Conservation (phyloP, 345 rosid genomes). For the Pistacia integerrima region DNA sequence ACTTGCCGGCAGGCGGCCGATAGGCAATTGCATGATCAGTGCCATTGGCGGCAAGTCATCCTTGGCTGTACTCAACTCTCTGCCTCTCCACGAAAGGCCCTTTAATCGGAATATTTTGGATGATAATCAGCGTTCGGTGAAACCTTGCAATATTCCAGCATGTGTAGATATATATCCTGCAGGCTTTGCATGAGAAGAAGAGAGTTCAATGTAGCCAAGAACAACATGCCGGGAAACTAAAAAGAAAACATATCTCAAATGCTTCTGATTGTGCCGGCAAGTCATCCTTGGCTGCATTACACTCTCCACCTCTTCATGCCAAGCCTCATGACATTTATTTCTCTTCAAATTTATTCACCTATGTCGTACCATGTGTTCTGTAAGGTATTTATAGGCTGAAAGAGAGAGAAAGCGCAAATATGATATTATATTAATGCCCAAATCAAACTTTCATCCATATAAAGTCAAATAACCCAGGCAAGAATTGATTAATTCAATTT, state of each 20-base stretch:
- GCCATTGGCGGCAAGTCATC: constrained; percentile 23
- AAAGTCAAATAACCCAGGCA: too few relatives aligned
- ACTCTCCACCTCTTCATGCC: constrained; percentile 19
- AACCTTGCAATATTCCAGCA: too few relatives aligned
- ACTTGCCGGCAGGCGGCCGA: neutral
- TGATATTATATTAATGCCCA: too few relatives aligned
- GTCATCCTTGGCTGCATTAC: constrained; percentile 26
- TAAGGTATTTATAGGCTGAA: neutral
- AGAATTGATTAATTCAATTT: too few relatives aligned
- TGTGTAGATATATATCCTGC: too few relatives aligned
- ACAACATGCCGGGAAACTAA: neutral
- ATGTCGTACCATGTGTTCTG: too few relatives aligned
- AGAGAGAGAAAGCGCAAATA: too few relatives aligned
- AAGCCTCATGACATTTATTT: neutral
- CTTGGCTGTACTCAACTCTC: constrained; percentile 26
- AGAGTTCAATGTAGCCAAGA: constrained; percentile 1
- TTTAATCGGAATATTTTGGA: too few relatives aligned
- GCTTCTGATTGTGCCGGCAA: constrained; percentile 6
- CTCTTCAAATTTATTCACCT: neutral
- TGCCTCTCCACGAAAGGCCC: constrained; percentile 8
- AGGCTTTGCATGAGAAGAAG: constrained; percentile 1
- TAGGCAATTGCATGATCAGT: too few relatives aligned
- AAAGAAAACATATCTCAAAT: too few relatives aligned
- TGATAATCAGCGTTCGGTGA: too few relatives aligned
- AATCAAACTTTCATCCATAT: too few relatives aligned